Conservation (phyloP, 2,329 filamentous ascomycete species). For the Sporothrix brasiliensis region DNA sequence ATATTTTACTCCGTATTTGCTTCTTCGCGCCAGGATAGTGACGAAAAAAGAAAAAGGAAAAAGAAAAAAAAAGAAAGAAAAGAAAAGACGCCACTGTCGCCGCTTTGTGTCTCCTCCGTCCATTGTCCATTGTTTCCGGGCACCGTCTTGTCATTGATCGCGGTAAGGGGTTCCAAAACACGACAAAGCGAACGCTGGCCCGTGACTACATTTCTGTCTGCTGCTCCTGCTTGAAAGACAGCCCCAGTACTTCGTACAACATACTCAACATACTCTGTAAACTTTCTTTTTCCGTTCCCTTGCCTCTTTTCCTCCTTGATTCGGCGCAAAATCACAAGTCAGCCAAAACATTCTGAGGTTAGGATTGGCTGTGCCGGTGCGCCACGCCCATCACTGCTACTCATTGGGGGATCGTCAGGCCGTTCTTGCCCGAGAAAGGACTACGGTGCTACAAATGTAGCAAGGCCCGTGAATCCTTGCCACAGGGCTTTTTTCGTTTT, state of each 20-base stretch:
- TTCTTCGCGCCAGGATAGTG: not conserved
- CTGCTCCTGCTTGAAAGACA: not conserved
- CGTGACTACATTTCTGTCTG: not conserved
- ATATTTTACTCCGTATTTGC: not conserved
- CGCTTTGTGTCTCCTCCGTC: not conserved
- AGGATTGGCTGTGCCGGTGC: not conserved
- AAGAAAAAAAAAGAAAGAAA: not conserved
- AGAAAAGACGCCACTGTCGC: not conserved
- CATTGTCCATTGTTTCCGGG: not conserved
- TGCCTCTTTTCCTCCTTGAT: not conserved
- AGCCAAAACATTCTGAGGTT: not conserved
- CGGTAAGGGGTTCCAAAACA: not conserved
- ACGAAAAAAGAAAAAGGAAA: not conserved
- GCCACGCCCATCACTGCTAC: not conserved
- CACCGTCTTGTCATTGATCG: not conserved
- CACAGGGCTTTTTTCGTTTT: not conserved
- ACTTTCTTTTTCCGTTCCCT: slow-evolving; percentile 12
- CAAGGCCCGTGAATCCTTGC: too few species aligned
- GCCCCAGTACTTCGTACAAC: not conserved
- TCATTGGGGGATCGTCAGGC: slow-evolving; percentile 1
- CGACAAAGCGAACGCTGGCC: not conserved
- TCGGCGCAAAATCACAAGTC: not conserved
- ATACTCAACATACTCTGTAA: not conserved
- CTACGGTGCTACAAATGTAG: not conserved
- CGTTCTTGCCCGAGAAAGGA: not conserved